Percentiles rank a stretch among this genome's conserved stretches.
Conservation (phyloP, 495 filamentous ascomycete genomes). For the Aspergillus heteromorphus region DNA sequence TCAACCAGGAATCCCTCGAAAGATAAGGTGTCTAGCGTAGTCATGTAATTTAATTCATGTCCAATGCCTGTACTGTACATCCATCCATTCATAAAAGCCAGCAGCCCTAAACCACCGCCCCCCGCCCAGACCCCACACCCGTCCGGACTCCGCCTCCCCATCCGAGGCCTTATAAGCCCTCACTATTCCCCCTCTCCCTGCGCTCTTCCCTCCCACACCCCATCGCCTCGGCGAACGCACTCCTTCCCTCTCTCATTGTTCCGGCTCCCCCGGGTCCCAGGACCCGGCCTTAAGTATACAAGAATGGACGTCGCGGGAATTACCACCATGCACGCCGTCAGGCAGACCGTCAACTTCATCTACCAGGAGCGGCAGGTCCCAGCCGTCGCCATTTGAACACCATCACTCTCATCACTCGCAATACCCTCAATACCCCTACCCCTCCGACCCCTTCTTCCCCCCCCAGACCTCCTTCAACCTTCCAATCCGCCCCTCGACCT, state of each 20-base stretch:
- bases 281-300: constrained; percentile 15
- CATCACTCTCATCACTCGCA: background rate
- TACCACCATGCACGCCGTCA: constrained; percentile 7
- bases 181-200: background rate
- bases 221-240: background rate
- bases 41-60: too few species aligned
- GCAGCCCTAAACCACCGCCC: background rate
- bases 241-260: background rate
- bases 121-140: background rate
- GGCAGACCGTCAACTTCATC: constrained; percentile 1
- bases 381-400: constrained; percentile 6
- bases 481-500: constrained; percentile 1
- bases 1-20: too few species aligned
- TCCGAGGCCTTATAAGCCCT: background rate
- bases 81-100: background rate
- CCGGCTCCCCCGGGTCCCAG: constrained; percentile 13
- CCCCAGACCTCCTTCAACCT: constrained; percentile 3
- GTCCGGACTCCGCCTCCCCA: background rate
- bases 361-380: background rate
- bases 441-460: background rate
- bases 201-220: background rate
- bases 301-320: constrained; percentile 10
- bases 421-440: background rate
- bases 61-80: too few species aligned
- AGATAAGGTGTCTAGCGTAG: too few species aligned